Evolutionary conservation across 768 basidiomycete genomes (phyloP).

Genomic region (Tulasnella sp.): DNA sequence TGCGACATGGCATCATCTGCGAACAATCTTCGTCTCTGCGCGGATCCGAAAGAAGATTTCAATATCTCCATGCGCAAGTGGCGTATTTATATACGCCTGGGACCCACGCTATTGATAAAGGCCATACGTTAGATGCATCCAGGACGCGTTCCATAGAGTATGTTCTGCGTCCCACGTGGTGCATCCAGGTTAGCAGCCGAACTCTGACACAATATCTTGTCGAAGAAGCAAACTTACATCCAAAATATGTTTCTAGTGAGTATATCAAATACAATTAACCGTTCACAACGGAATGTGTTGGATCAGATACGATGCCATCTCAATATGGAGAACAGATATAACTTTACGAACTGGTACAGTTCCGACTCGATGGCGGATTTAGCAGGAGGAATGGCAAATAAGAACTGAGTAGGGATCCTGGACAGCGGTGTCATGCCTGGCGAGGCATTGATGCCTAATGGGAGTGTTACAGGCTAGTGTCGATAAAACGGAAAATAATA

Average conservation of each 20-base stretch:
- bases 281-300: not conserved
- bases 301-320: too few relatives aligned
- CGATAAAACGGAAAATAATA: too few relatives aligned
- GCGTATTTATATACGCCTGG: too few relatives aligned
- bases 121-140: constrained; percentile 4
- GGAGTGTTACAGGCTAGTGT: too few relatives aligned
- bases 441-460: not conserved
- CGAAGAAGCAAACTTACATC: not conserved
- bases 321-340: too few relatives aligned
- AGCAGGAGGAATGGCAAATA: not conserved
- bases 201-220: not conserved
- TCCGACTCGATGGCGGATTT: not conserved
- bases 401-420: not conserved
- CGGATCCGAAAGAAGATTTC: not conserved
- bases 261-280: not conserved
- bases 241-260: constrained; percentile 3
- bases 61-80: too few relatives aligned
- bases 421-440: not conserved
- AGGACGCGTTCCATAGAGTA: constrained; percentile 1
- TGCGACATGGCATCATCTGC: constrained; percentile 13
- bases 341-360: not conserved
- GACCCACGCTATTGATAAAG: not conserved
- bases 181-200: too few relatives aligned
- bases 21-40: constrained; percentile 4
- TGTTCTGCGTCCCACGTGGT: not conserved